Base-by-base conservation (phyloP, 805 yeast species). In the Sporopachydermia lactativora region DNA sequence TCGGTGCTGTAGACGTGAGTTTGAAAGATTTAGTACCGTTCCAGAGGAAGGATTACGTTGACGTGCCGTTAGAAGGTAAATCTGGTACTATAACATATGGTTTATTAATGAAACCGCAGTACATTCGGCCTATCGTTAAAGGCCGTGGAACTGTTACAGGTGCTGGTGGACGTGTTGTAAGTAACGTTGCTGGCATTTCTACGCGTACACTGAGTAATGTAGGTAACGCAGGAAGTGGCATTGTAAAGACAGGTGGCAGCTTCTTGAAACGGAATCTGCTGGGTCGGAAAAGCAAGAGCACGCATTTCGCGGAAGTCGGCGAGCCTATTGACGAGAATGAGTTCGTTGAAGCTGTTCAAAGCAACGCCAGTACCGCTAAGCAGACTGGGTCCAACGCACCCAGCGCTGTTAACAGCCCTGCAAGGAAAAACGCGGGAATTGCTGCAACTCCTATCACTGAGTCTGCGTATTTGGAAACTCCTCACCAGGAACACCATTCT, bases 61-160 rank as follows among this genome's bases (percentile, higher is more conserved):
- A 68, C 38, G 59, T 77, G 36, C 73, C 73, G 2, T 62, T 81
- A 35, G 49, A 43, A 4, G 67, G 60, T 17, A 41, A 50, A 40
- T 62, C 78, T 11, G 97, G 97, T 51, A 61, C 66, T 3, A 63
- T 81, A 3, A 71, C 70, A 43, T 57, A 85, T 40, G 66, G 67
- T 40, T 63, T 80, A 42, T 55, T 68, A 3, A 86, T 85, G 64
- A 66, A 70, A 47, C 94, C 96, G 2, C 74, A 72, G 36, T 83
- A 80, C 52, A 68, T 85, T 13, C 60, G 75, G 41, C 59, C 52
- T 34, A 71, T 51, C 47, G 66, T 11, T 52, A 62, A 45, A 49
- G 61, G 49, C 47, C 60, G 46, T 46, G 61, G 51, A 8, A 37
- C 60, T 38, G 64, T 66, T 4, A 64, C 65, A 34, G 72, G 64